Evolutionary conservation across 2,329 filamentous ascomycete genomes (phyloP), one percentile per base, ranked within the genome.

Genomic region (Periconia digitata): DNA sequence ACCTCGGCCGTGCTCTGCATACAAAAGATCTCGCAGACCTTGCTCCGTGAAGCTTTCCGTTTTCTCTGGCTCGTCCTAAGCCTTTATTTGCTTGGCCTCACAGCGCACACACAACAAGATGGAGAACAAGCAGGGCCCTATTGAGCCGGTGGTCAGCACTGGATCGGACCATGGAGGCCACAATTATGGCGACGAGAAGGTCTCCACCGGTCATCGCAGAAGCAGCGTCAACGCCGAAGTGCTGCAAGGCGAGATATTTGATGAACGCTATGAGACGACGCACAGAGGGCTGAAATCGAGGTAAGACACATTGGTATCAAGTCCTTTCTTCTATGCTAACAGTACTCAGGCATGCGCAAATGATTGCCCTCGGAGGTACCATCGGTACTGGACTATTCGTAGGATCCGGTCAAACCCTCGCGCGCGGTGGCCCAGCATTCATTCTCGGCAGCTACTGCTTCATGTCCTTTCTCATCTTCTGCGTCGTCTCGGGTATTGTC

Each of bases 351-450:
- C 74, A 50, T 73, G 74, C 55, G 75, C 78, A 83, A 66, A 83
- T 83, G 80, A 83, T 83, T 65, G 78, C 80, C 50, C 80, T 83
- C n/a, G 79, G 80, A 54, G 80, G 80, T 44, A 80, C 79, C 15
- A 83, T 83, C 48, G 80, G 80, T 57, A 81, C 80, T 51, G 80
- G 80, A 67, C 80, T 83, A 67, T 83, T 83, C 62, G 80, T 83
- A 53, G 80, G 80, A 49, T 79, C 77, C 20, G 80, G 80, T 53
- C 66, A 72, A 53, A 80, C 80, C 18, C 69, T 83, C 73, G 45
- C 52, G 43, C 61, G 61, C 23, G 60, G 62, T 21, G 62, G 62
- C 13, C 62, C 62, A 34, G 62, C 59, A 15, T 62, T 63, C 42
- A 61, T 65, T 35, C 40, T 64, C 21, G 22, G 66, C 63, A 60